Evolutionary conservation across 176 grass and related monocot species (phyloP).

Genomic region (Phyllostachys edulis): DNA sequence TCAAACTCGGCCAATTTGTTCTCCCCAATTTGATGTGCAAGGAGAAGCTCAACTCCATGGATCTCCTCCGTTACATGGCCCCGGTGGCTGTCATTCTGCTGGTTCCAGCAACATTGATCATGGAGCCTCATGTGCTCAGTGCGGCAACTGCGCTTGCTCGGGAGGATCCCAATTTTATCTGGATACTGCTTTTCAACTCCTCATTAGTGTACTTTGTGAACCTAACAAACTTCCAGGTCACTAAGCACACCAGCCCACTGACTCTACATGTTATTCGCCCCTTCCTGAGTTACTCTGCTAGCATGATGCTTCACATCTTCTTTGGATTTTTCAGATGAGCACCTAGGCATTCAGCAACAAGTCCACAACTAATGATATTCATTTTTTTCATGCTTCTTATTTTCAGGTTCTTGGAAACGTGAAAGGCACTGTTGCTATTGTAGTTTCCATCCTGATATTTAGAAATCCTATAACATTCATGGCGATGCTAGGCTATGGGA

Average conservation of each 20-base stretch:
- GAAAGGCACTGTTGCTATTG: conserved; percentile 50
- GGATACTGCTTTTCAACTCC: conserved; percentile 66
- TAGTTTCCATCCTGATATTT: conserved; percentile 63
- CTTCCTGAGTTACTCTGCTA: background rate
- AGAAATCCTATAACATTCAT: conserved; percentile 52
- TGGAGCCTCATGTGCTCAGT: conserved; percentile 48
- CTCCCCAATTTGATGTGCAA: no score
- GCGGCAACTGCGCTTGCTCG: conserved; percentile 32
- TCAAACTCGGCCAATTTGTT: no score
- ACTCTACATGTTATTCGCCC: conserved; percentile 49
- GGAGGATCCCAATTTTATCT: conserved; percentile 56
- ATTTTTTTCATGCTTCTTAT: background rate
- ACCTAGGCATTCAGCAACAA: background rate
- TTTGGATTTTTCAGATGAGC: background rate
- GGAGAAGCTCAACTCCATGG: no score
- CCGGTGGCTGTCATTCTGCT: conserved; percentile 59
- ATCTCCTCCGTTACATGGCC: conserved; percentile 81
- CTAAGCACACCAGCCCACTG: conserved; percentile 80
- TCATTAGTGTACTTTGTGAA: conserved; percentile 65
- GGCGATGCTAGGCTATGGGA: conserved; percentile 59
- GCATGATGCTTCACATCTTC: no score
- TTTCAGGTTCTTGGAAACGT: conserved; percentile 64
- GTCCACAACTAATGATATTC: background rate
- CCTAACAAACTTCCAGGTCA: conserved; percentile 79
- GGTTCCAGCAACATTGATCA: conserved; percentile 54